Percentiles rank a stretch among this genome's conserved stretches.
These are phyloP conservation scores for Oryza coarctata DNA, from an alignment of 176 grass and related monocot species.

Conservation along the genomic window DNA sequence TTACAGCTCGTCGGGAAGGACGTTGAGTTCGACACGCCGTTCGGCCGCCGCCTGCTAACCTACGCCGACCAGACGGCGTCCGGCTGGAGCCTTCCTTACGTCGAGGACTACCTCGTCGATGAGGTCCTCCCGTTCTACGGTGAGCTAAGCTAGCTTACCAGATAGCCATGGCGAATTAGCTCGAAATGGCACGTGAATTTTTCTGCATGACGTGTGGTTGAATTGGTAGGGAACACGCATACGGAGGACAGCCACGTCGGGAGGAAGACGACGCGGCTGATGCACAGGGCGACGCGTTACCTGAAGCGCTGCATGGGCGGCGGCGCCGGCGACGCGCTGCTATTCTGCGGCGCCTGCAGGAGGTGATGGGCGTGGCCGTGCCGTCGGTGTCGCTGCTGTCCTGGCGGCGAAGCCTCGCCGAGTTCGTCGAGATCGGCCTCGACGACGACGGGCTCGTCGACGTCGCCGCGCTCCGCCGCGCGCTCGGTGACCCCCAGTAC, in stretches of 20 bases:
- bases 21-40: conserved; percentile 67
- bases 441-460: conserved; percentile 46
- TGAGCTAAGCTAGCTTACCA: neutral
- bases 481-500: conserved; percentile 4
- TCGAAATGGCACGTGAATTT: too few species aligned
- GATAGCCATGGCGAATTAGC: too few species aligned
- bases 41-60: conserved; percentile 51
- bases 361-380: conserved; percentile 52
- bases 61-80: conserved; percentile 87
- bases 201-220: too few species aligned
- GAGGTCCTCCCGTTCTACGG: conserved; percentile 83
- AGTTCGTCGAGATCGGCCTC: conserved; percentile 72
- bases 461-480: conserved; percentile 50
- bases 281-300: conserved; percentile 52
- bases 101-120: conserved; percentile 72
- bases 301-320: conserved; percentile 76
- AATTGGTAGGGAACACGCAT: conserved; percentile 64
- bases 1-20: conserved; percentile 59
- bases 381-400: conserved; percentile 54
- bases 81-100: conserved; percentile 51
- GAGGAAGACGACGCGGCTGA: conserved; percentile 62
- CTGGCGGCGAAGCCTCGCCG: conserved; percentile 68
- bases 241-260: conserved; percentile 79
- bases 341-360: conserved; percentile 81
- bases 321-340: conserved; percentile 41